A percentile compares a stretch with the other conserved stretches of the same genome.
Conservation (phyloP, 768 basidiomycete genomes). For the Xerocomellus amylosporus region DNA sequence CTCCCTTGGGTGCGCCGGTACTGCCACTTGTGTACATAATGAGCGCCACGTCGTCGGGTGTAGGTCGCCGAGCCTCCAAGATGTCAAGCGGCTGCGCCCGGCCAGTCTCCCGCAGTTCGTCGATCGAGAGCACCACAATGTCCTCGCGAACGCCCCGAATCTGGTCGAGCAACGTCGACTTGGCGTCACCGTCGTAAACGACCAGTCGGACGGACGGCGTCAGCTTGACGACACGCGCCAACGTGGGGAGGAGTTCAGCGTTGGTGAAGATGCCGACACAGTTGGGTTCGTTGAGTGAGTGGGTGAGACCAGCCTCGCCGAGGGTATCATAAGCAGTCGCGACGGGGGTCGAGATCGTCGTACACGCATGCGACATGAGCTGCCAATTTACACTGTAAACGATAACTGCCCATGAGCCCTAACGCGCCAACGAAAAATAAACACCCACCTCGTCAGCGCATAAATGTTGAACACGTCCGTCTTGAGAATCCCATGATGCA, state of each 20-base stretch:
- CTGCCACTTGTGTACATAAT: conserved; percentile 89
- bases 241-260: conserved; percentile 78
- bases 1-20: conserved; percentile 94
- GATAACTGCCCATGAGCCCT: background rate
- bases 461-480: conserved; percentile 89
- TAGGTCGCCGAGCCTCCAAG: conserved; percentile 49
- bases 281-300: conserved; percentile 86
- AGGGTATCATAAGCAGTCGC: conserved; percentile 97
- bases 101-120: conserved; percentile 71
- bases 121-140: conserved; percentile 61
- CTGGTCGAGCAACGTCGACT: conserved; percentile 51
- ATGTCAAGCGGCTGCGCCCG: conserved; percentile 49
- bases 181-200: conserved; percentile 79
- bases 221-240: conserved; percentile 66
- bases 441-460: conserved; percentile 74
- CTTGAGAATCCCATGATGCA: conserved; percentile 64
- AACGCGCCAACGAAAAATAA: too few relatives aligned
- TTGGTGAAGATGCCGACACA: conserved; percentile 90
- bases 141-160: conserved; percentile 54
- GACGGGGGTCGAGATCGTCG: conserved; percentile 72
- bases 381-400: conserved; percentile 79
- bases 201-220: conserved; percentile 76
- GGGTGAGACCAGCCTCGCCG: conserved; percentile 81
- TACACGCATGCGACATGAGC: conserved; percentile 78
- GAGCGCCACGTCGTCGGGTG: conserved; percentile 52